Conservation (phyloP, 768 basidiomycete species). For the Rubroboletus pulcherrimus region DNA sequence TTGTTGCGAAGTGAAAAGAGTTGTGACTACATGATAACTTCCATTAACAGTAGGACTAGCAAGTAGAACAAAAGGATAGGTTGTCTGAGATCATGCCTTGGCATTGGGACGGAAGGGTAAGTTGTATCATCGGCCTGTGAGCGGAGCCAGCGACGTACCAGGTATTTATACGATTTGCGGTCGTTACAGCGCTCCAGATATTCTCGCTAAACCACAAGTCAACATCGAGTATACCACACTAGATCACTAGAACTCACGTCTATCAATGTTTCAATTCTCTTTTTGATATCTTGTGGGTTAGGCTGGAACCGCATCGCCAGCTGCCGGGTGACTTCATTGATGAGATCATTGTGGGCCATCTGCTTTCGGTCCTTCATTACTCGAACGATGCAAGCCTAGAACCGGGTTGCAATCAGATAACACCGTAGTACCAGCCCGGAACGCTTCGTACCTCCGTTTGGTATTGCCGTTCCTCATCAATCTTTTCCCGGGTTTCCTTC, state of each 20-base stretch:
- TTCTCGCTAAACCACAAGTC: slow-evolving; percentile 59
- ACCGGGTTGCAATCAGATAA: slow-evolving; percentile 1
- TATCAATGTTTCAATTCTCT: slow-evolving; percentile 87
- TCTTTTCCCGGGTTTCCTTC: slow-evolving; percentile 82
- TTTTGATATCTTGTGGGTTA: slow-evolving; percentile 84
- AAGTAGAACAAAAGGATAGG: neutral
- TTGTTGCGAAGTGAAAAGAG: neutral
- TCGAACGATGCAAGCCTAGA: slow-evolving; percentile 94
- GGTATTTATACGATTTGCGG: slow-evolving; percentile 83
- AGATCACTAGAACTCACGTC: slow-evolving; percentile 54
- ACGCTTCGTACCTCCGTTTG: slow-evolving; percentile 71
- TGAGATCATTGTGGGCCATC: slow-evolving; percentile 82
- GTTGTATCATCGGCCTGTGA: neutral
- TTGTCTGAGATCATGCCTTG: slow-evolving; percentile 25
- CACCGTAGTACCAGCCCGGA: neutral
- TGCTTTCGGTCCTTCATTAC: slow-evolving; percentile 96
- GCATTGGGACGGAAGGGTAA: neutral
- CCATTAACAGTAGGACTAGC: neutral
- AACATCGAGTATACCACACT: neutral
- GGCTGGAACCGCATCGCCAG: slow-evolving; percentile 82
- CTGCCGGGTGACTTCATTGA: slow-evolving; percentile 89
- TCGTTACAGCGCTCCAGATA: slow-evolving; percentile 90
- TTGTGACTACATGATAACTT: neutral
- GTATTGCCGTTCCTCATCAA: slow-evolving; percentile 89
- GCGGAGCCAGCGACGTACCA: slow-evolving; percentile 35